Conservation (phyloP, 495 filamentous ascomycete genomes). For the Chaetomium fimeti region DNA sequence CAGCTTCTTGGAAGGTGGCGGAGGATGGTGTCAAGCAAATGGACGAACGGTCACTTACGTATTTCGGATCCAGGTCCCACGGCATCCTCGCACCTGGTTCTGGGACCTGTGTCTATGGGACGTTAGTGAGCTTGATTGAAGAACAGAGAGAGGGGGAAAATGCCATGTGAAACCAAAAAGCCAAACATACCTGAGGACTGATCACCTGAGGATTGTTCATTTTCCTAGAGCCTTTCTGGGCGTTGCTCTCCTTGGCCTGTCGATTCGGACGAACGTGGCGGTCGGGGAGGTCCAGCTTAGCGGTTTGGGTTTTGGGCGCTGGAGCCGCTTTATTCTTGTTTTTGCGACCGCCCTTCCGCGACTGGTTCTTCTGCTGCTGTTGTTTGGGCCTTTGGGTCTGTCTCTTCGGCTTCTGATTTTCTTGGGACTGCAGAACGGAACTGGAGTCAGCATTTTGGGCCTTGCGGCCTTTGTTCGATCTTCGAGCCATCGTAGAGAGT, state of each 20-base stretch:
- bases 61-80: conserved; percentile 3
- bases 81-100: background rate
- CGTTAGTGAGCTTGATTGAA: background rate
- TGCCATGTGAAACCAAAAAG: background rate
- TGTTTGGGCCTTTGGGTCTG: background rate
- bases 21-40: too few species aligned
- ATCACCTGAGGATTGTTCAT: background rate
- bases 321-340: background rate
- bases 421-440: background rate
- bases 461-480: background rate
- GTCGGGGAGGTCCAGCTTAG: conserved; percentile 12
- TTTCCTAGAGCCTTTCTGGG: background rate
- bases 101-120: background rate
- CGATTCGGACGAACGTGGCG: background rate
- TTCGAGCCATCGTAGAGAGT: conserved; percentile 2
- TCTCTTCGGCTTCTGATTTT: background rate
- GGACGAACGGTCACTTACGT: background rate
- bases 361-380: background rate
- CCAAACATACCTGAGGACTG: background rate
- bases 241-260: background rate
- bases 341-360: background rate
- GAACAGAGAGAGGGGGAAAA: background rate
- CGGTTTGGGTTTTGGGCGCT: background rate
- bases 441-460: background rate
- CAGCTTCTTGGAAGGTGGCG: background rate